Base-by-base conservation (phyloP, 495 filamentous ascomycete genomes). In the Tuber melanosporum region DNA sequence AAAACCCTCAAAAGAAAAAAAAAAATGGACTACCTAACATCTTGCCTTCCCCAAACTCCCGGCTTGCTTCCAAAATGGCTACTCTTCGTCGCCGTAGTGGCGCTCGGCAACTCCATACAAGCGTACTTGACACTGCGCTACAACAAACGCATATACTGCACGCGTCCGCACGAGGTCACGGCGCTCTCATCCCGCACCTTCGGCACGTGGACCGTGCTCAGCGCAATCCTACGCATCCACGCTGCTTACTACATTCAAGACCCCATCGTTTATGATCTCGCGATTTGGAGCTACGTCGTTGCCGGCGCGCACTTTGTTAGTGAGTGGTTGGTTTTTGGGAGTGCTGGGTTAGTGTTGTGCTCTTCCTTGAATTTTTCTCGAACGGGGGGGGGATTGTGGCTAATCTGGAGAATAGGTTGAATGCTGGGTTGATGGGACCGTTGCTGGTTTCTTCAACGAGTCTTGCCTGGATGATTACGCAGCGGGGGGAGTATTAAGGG, bases 181-280 rank as follows among this genome's bases (percentile, higher is more conserved):
- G 87, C 91, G 7, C 89, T 98, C 49, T 91, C 91, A 41, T 90
- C 92, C 9, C 91, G 95, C 73, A 89, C 92, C 15, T 98, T 98
- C 83, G 96, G 93, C 66, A 97, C 93, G 75, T 99, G 94, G 90
- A 98, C 94, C 0, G 88, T 95, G 78, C 84, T 97, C 72, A 88
- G 91, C 19, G 86, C 89, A 47, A 85, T 97, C 47, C 87, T 98
- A 71, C 90, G 95, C 44, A 82, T 94, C 78, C 96, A 95, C 81
- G 93, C 93, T 15, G 92, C 92, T 42, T 98, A 97, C 87, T 87
- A 97, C 84, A 91, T 97, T 75, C 85, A 88, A 57, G 89, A 92
- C 74, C 86, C 89, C 3, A 85, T 86, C 46, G 83, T 92, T 15
- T 99, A 97, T 82, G 87, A 95, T 79, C 85, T 98, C 46, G 92